Conservation (phyloP, 257 asterid species). For the Sherardia arvensis region DNA sequence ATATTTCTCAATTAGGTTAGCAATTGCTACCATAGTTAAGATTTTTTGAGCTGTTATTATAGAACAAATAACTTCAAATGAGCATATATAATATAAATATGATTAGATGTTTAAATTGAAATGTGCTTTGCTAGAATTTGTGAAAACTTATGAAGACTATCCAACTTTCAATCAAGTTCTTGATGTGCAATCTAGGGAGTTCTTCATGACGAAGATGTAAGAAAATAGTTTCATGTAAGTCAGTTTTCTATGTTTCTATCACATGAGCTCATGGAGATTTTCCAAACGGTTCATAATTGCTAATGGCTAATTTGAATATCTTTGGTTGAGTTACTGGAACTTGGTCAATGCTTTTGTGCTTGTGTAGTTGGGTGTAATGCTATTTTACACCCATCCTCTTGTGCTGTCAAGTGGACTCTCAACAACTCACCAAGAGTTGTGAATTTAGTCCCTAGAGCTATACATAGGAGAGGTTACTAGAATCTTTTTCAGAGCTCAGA, state of each 20-base stretch:
- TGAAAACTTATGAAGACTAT: constrained; percentile 47
- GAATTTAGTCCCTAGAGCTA: constrained; percentile 72
- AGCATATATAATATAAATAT: too few species aligned
- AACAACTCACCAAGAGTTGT: constrained; percentile 71
- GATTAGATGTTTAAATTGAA: too few species aligned
- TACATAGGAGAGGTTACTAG: constrained; percentile 79
- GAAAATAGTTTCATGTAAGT: constrained; percentile 23
- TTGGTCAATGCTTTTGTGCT: too few species aligned
- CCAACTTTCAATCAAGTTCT: constrained; percentile 48
- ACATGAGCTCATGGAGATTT: not conserved
- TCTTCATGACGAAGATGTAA: constrained; percentile 69
- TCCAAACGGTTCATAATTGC: not conserved
- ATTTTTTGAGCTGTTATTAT: too few species aligned
- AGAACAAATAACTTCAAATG: too few species aligned
- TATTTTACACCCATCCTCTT: constrained; percentile 15
- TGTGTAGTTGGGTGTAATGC: constrained; percentile 1
- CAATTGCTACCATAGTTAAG: too few species aligned
- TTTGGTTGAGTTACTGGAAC: not conserved
- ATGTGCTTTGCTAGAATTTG: too few species aligned
- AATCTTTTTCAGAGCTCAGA: too few species aligned
- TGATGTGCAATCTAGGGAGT: constrained; percentile 89
- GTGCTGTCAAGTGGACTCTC: constrained; percentile 65
- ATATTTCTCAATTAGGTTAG: too few species aligned
- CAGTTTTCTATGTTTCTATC: too few species aligned
- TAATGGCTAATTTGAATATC: not conserved